These are phyloP conservation scores for Cucumis melo DNA, from an alignment of 306 rosid genomes.

Conservation along the genomic window DNA sequence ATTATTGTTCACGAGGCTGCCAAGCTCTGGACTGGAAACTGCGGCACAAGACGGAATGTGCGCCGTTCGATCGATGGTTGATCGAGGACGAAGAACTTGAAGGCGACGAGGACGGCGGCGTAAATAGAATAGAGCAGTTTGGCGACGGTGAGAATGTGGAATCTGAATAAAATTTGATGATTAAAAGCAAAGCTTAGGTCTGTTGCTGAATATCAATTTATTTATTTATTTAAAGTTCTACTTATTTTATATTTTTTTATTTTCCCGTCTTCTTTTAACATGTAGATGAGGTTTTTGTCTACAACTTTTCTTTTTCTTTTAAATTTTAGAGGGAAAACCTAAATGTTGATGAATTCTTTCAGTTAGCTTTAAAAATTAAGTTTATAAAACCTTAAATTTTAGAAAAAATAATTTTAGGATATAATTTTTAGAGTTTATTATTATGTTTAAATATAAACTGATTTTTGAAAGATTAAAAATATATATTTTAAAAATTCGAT, in stretches of 20 bases:
- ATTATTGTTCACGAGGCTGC: conserved; percentile 82
- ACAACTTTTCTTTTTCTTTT: background rate
- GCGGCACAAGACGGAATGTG: conserved; percentile 50
- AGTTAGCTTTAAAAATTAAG: too few species aligned
- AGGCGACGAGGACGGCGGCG: background rate
- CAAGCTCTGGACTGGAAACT: conserved; percentile 84
- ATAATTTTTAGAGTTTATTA: too few species aligned
- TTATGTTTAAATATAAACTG: too few species aligned
- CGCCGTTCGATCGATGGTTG: conserved; percentile 4
- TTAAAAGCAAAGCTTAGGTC: background rate
- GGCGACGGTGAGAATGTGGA: background rate
- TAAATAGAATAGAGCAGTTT: background rate
- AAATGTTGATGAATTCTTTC: too few species aligned
- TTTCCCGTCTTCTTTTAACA: background rate
- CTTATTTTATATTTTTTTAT: background rate
- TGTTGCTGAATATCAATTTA: background rate
- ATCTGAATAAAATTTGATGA: background rate
- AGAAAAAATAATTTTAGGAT: too few species aligned
- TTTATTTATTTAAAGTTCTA: background rate
- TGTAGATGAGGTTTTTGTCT: background rate
- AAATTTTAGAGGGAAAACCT: too few species aligned
- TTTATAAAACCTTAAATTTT: too few species aligned
- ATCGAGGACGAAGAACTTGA: background rate
- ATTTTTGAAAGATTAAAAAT: too few species aligned
- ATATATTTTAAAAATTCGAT: too few species aligned